These are phyloP conservation scores for Puccinia triticina DNA, from an alignment of 1,284 basidiomycete genomes.

Conservation along the genomic window DNA sequence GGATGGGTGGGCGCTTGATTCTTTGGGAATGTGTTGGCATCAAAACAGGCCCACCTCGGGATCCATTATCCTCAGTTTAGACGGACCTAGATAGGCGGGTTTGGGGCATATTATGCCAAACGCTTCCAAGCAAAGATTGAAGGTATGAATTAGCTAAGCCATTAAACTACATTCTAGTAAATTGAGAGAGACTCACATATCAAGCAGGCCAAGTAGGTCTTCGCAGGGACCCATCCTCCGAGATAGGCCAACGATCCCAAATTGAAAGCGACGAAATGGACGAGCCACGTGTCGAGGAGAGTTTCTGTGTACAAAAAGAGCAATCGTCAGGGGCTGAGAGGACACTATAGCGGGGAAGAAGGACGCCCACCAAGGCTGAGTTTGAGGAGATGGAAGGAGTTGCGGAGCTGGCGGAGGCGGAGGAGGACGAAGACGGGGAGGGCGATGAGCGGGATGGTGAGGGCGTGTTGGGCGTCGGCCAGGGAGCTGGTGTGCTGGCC, in stretches of 20 bases:
- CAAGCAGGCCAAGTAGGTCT: conserved; percentile 12
- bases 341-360: not conserved
- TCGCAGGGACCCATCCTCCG: conserved; percentile 19
- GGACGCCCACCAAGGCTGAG: not conserved
- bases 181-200: not conserved
- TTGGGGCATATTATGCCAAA: conserved; percentile 12
- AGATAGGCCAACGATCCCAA: conserved; percentile 13
- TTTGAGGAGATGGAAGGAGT: not conserved
- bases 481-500: not conserved
- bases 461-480: not conserved
- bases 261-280: conserved; percentile 15
- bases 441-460: conserved; percentile 20
- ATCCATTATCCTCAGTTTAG: conserved; percentile 2
- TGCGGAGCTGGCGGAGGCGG: not conserved
- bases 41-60: conserved; percentile 8
- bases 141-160: too few species aligned
- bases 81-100: conserved; percentile 21
- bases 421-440: not conserved
- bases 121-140: not conserved
- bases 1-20: too few species aligned
- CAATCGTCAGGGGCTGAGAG: not conserved
- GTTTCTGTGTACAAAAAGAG: conserved; percentile 17
- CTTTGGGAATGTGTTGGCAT: too few species aligned
- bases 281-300: conserved; percentile 1
- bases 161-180: not conserved